These are phyloP conservation scores for Primulina eburnea DNA, from an alignment of 257 asterid genomes.

Conservation along the genomic window DNA sequence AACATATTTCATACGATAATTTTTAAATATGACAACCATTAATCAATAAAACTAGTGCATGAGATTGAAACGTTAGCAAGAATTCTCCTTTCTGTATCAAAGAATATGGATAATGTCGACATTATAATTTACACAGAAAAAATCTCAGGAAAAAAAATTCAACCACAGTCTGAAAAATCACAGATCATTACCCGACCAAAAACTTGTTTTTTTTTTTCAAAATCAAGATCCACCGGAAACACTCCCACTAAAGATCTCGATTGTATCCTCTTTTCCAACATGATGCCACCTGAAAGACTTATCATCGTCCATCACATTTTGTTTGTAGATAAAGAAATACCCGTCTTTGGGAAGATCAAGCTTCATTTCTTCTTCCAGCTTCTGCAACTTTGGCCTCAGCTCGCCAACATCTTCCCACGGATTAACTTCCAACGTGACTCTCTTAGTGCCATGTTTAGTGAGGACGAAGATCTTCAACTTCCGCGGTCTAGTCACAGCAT, in stretches of 20 bases:
- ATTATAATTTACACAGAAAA: no score
- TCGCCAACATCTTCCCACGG: slow-evolving; percentile 46
- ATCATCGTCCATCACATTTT: slow-evolving; percentile 73
- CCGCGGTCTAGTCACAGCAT: slow-evolving; percentile 17
- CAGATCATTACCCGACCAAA: no score
- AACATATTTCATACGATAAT: no score
- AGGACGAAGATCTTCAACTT: slow-evolving; percentile 35
- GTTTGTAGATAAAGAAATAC: slow-evolving; percentile 60
- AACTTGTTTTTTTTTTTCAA: neutral
- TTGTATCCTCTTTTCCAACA: slow-evolving; percentile 56
- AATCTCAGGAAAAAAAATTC: no score
- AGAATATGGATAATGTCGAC: no score
- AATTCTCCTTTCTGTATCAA: no score
- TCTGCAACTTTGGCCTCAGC: slow-evolving; percentile 46
- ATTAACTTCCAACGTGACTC: slow-evolving; percentile 46
- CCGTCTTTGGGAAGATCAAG: slow-evolving; percentile 56
- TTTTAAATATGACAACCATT: no score
- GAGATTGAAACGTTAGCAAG: no score
- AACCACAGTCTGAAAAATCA: no score
- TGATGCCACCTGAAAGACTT: slow-evolving; percentile 63
- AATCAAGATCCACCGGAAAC: slow-evolving; percentile 48
- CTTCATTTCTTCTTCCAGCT: slow-evolving; percentile 29
- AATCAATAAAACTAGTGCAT: no score
- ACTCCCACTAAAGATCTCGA: slow-evolving; percentile 64
- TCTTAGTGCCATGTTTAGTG: slow-evolving; percentile 35